A percentile compares a stretch with the other conserved stretches of the same genome.
Evolutionary conservation across 768 basidiomycete species (phyloP).

Genomic region (Tulasnella sp.): DNA sequence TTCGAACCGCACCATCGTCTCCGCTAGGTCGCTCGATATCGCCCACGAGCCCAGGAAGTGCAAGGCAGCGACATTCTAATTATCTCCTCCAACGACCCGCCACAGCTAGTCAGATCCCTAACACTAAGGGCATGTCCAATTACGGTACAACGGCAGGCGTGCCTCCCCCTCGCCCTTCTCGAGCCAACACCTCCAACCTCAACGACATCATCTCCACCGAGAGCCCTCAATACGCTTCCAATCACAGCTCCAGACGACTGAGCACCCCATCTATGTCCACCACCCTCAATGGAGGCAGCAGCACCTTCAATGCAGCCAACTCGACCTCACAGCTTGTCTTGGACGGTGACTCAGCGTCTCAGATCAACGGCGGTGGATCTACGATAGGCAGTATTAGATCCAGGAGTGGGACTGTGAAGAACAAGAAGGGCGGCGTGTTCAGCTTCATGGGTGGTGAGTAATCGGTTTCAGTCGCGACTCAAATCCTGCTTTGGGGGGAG

Average conservation of each 20-base stretch:
- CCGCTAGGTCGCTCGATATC: slow-evolving; percentile 4
- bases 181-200: slow-evolving; percentile 73
- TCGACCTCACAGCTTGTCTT: neutral
- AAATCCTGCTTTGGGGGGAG: too few species aligned
- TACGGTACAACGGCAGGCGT: slow-evolving; percentile 23
- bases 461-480: too few species aligned
- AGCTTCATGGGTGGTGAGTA: neutral
- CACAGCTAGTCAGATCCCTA: neutral
- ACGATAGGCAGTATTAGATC: slow-evolving; percentile 7
- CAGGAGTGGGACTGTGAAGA: slow-evolving; percentile 17
- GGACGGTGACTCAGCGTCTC: slow-evolving; percentile 3
- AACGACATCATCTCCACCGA: slow-evolving; percentile 35
- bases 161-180: slow-evolving; percentile 68
- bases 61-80: slow-evolving; percentile 6
- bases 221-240: neutral
- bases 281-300: too few species aligned
- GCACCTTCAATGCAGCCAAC: neutral
- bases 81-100: neutral
- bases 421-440: slow-evolving; percentile 15
- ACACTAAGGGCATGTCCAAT: neutral
- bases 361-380: neutral
- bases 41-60: neutral
- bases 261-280: neutral
- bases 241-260: neutral
- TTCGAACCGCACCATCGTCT: neutral